A percentile compares a stretch with the other conserved stretches of the same genome.
phyloP scores from a whole-genome alignment of 148 eudicot genomes.

The Rhododendron simsii region DNA sequence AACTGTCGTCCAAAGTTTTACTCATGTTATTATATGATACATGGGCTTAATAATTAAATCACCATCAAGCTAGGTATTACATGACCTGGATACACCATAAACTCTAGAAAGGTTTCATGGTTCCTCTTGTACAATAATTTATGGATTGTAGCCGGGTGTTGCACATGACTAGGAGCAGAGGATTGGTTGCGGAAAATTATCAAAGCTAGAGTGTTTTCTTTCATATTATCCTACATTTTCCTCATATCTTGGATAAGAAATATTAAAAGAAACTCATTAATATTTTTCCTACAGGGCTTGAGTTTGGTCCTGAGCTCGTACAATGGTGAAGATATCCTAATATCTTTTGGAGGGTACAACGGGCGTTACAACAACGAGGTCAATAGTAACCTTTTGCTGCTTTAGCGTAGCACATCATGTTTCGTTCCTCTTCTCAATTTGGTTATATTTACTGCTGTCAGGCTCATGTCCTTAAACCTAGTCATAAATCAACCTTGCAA shows the following conservation, averaged over 20 bases:
- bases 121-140: neutral
- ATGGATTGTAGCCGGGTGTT: neutral
- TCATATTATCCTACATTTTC: neutral
- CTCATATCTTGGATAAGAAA: neutral
- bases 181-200: neutral
- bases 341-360: conserved; percentile 96
- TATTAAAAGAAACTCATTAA: neutral
- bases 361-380: conserved; percentile 99
- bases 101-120: neutral
- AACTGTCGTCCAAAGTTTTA: neutral
- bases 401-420: neutral
- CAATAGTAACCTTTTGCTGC: conserved; percentile 2
- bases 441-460: conserved; percentile 26
- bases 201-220: neutral
- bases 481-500: conserved; percentile 82
- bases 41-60: neutral
- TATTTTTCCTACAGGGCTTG: conserved; percentile 56
- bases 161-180: neutral
- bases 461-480: conserved; percentile 90
- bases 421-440: conserved; percentile 10
- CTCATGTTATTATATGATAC: neutral
- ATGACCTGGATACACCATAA: neutral
- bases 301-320: conserved; percentile 86
- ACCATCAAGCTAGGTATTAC: neutral
- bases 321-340: conserved; percentile 70